These are phyloP conservation scores for Naganishia vaughanmartiniae DNA, from an alignment of 768 basidiomycete species.

Conservation along the genomic window DNA sequence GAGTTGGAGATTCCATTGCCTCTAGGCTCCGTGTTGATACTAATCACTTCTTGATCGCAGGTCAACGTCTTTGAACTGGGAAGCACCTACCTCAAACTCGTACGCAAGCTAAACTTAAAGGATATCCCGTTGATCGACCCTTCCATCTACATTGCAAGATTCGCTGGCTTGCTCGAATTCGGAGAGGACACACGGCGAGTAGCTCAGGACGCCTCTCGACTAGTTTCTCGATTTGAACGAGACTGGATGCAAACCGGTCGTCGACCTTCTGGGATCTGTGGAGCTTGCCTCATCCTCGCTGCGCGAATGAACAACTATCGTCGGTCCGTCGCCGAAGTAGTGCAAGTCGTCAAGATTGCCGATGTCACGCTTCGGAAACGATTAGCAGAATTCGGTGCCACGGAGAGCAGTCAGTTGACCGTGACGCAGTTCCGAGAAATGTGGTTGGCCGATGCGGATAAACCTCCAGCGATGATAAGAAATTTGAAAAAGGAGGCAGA, in stretches of 20 bases:
- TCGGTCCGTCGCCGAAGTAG: conserved; percentile 87
- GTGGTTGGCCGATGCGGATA: conserved; percentile 34
- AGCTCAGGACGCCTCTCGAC: conserved; percentile 85
- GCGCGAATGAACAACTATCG: conserved; percentile 98
- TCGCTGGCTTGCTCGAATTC: conserved; percentile 90
- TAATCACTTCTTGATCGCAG: conserved; percentile 53
- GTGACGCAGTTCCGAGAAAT: conserved; percentile 68
- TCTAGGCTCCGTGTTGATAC: background rate
- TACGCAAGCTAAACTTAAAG: conserved; percentile 73
- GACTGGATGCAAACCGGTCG: conserved; percentile 98
- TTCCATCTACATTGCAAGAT: conserved; percentile 92
- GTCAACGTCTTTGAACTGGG: conserved; percentile 98
- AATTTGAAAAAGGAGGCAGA: conserved; percentile 34
- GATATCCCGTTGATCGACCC: conserved; percentile 88
- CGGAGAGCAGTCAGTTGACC: conserved; percentile 78
- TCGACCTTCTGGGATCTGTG: conserved; percentile 94
- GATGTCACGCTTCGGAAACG: conserved; percentile 90
- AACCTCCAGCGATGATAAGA: conserved; percentile 41
- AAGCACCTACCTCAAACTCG: conserved; percentile 89
- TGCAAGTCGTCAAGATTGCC: conserved; percentile 98
- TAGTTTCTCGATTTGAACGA: conserved; percentile 87
- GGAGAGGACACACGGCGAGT: conserved; percentile 90
- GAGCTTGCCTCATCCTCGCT: conserved; percentile 88
- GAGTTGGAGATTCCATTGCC: conserved; percentile 29
- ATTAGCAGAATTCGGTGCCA: conserved; percentile 88